Conservation (phyloP, 306 rosid genomes). For the Sophora flavescens region DNA sequence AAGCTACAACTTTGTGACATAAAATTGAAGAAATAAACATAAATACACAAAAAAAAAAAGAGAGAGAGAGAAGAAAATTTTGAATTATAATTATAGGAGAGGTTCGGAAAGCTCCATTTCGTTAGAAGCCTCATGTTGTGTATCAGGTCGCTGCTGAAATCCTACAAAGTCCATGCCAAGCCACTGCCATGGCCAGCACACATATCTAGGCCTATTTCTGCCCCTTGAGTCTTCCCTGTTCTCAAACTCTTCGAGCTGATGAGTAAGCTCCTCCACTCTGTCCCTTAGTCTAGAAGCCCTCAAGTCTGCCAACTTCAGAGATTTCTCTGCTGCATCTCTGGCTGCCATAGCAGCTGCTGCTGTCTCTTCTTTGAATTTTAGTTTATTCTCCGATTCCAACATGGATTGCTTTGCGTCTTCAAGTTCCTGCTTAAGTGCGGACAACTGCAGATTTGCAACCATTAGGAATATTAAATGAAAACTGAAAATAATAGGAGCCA, state of each 20-base stretch:
- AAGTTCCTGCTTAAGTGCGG: slow-evolving; percentile 78
- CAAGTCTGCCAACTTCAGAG: slow-evolving; percentile 80
- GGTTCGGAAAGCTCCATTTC: slow-evolving; percentile 99
- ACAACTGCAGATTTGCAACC: slow-evolving; percentile 70
- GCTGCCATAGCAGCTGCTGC: slow-evolving; percentile 99
- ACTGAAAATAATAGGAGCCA: slow-evolving; percentile 3
- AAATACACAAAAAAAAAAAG: slow-evolving; percentile 51
- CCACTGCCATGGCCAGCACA: slow-evolving; percentile 99
- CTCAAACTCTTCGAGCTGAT: slow-evolving; percentile 87
- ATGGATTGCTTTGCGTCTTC: slow-evolving; percentile 86
- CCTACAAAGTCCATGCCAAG: slow-evolving; percentile 94
- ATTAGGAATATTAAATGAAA: slow-evolving; percentile 39
- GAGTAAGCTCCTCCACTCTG: slow-evolving; percentile 91
- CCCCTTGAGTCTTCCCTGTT: slow-evolving; percentile 76
- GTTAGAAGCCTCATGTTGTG: slow-evolving; percentile 66
- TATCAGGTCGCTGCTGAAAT: slow-evolving; percentile 59
- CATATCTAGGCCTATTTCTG: slow-evolving; percentile 76
- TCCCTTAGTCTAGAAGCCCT: slow-evolving; percentile 95
- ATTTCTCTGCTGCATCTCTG: slow-evolving; percentile 99
- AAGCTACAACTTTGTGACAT: slow-evolving; percentile 50
- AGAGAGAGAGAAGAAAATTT: neutral
- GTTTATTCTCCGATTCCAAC: slow-evolving; percentile 85
- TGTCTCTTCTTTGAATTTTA: slow-evolving; percentile 95
- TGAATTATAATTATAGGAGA: slow-evolving; percentile 65
- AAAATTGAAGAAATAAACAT: slow-evolving; percentile 57